Evolutionary conservation across 768 basidiomycete genomes (phyloP).

Genomic region (Suillus lakei): DNA sequence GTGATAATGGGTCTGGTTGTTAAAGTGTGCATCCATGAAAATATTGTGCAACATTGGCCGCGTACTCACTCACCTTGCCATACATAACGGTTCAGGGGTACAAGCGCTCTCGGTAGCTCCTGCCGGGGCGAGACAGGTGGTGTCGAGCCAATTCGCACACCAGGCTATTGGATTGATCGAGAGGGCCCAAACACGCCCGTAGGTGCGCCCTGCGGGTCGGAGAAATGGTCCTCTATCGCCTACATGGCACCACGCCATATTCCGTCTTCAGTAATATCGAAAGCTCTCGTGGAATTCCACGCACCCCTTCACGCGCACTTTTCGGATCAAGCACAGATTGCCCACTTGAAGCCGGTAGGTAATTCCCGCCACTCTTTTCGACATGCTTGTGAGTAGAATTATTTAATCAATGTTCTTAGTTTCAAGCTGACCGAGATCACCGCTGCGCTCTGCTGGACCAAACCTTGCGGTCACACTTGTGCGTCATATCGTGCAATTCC

Average conservation of each 20-base stretch:
- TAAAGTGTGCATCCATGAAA: background rate
- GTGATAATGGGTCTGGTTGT: background rate
- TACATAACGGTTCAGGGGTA: constrained; percentile 16
- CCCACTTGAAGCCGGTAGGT: constrained; percentile 43
- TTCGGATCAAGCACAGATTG: constrained; percentile 70
- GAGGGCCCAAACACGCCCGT: constrained; percentile 17
- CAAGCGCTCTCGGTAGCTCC: constrained; percentile 22
- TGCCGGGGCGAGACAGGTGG: constrained; percentile 27
- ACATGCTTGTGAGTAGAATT: constrained; percentile 68
- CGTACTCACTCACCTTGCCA: constrained; percentile 11
- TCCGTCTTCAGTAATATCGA: constrained; percentile 45
- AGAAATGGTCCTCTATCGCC: constrained; percentile 39
- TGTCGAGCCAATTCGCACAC: constrained; percentile 22
- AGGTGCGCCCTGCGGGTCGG: constrained; percentile 24
- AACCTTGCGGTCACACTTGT: constrained; percentile 65
- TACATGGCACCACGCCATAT: constrained; percentile 37
- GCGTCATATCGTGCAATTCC: constrained; percentile 59
- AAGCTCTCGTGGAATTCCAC: constrained; percentile 46
- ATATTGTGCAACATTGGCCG: constrained; percentile 8
- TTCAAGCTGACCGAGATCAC: constrained; percentile 64
- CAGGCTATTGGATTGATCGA: constrained; percentile 30
- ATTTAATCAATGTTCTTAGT: constrained; percentile 59
- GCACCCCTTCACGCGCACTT: constrained; percentile 46
- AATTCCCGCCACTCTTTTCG: constrained; percentile 70
- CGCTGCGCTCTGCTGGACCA: constrained; percentile 70